Percentiles rank a stretch among this genome's conserved stretches.
phyloP scores from a whole-genome alignment of 2,329 filamentous ascomycete genomes.

The Penicillium sp. region DNA sequence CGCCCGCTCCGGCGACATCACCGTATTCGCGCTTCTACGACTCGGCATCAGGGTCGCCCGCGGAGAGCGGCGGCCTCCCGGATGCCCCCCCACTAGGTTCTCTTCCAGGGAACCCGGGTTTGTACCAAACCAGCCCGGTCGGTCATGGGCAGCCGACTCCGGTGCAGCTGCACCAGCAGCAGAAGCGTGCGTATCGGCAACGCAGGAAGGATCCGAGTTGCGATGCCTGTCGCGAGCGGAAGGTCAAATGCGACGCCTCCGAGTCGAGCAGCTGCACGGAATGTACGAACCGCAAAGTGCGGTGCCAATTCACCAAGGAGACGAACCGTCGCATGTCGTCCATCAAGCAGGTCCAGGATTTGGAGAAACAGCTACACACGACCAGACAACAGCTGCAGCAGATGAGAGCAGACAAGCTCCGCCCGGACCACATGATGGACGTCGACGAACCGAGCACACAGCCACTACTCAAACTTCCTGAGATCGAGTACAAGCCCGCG shows the following conservation, averaged over 20 bases:
- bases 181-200: slow-evolving; percentile 93
- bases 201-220: slow-evolving; percentile 95
- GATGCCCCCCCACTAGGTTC: slow-evolving; percentile 40
- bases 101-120: slow-evolving; percentile 35
- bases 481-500: slow-evolving; percentile 64
- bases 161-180: slow-evolving; percentile 63
- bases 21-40: slow-evolving; percentile 42
- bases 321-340: slow-evolving; percentile 98
- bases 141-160: slow-evolving; percentile 55
- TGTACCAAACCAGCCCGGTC: slow-evolving; percentile 41
- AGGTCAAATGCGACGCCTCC: slow-evolving; percentile 87
- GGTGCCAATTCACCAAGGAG: slow-evolving; percentile 98
- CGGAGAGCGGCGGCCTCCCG: slow-evolving; percentile 35
- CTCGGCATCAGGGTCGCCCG: slow-evolving; percentile 40
- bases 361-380: slow-evolving; percentile 84
- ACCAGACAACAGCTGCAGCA: slow-evolving; percentile 76
- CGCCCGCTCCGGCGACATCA: slow-evolving; percentile 20
- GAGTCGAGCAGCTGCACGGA: slow-evolving; percentile 96
- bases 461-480: slow-evolving; percentile 57
- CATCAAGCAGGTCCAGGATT: slow-evolving; percentile 97
- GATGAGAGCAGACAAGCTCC: slow-evolving; percentile 62
- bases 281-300: slow-evolving; percentile 92
- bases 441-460: slow-evolving; percentile 44
- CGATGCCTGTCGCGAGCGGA: slow-evolving; percentile 86
- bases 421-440: slow-evolving; percentile 48